Conservation (phyloP, 2,329 filamentous ascomycete genomes). For the Aspergillus nomiae region DNA sequence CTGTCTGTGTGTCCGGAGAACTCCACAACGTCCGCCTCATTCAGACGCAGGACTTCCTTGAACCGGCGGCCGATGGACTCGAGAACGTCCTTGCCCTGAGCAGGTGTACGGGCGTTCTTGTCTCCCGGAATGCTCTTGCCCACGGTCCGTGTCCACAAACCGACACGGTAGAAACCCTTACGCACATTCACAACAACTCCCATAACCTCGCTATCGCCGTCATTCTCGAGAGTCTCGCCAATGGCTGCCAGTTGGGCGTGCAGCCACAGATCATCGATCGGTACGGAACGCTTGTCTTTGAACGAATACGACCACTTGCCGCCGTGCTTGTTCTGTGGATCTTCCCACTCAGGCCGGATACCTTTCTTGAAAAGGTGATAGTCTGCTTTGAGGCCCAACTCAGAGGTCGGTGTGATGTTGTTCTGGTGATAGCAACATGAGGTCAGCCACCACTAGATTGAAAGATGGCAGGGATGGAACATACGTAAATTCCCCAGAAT, state of each 20-base stretch:
- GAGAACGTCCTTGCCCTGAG: slow-evolving; percentile 85
- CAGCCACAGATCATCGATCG: slow-evolving; percentile 94
- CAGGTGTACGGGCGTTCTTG: slow-evolving; percentile 70
- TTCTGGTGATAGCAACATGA: slow-evolving; percentile 63
- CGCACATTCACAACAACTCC: slow-evolving; percentile 98
- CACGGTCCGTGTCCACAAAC: slow-evolving; percentile 94
- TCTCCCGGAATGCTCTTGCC: slow-evolving; percentile 80
- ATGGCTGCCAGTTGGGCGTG: slow-evolving; percentile 96
- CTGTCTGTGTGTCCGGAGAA: slow-evolving; percentile 97
- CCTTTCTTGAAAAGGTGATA: slow-evolving; percentile 99
- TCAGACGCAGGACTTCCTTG: slow-evolving; percentile 87
- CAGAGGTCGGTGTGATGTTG: slow-evolving; percentile 95
- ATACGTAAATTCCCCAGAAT: slow-evolving; percentile 98
- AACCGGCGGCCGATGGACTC: slow-evolving; percentile 83
- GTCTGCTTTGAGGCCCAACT: slow-evolving; percentile 95
- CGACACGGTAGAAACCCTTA: slow-evolving; percentile 96
- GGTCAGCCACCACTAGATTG: slow-evolving; percentile 11
- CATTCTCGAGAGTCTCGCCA: slow-evolving; percentile 94
- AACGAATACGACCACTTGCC: slow-evolving; percentile 99
- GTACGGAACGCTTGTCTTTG: slow-evolving; percentile 89
- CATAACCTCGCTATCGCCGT: slow-evolving; percentile 95
- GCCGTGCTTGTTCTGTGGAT: slow-evolving; percentile 97
- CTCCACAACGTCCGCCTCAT: slow-evolving; percentile 76
- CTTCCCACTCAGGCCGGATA: slow-evolving; percentile 97
- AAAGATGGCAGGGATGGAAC: slow-evolving; percentile 39